Base-by-base conservation (phyloP, 805 yeast species). In the Metschnikowia reukaufii region DNA sequence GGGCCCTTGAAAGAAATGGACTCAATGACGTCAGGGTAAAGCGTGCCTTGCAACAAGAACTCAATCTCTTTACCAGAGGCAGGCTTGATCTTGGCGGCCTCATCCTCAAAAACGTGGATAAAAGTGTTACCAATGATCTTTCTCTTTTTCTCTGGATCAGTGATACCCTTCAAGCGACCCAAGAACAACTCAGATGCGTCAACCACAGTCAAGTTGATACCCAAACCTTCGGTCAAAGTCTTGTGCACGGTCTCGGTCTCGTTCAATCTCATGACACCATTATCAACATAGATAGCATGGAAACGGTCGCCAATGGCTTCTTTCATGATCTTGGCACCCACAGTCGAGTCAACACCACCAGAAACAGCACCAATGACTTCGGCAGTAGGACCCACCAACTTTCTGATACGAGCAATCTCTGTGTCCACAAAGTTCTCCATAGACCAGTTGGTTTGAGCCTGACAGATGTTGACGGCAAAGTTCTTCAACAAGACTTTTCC, bases 291-390 rank as follows among this genome's bases (percentile, higher is more conserved):
- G 62, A 94, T 91, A 49, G 99, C 99, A 64, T 94, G 99, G 86
- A 94, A 94, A 68, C 99, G 83, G 63, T 88, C 94, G 65, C 99
- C 99, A 69, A 94, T 94, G 56, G 99, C 99, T 75, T 88, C 97
- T 56, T 89, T 85, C 96, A 94, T 86, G 66, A 94, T 80, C 78
- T 92, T 94, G 56, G 99, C 97, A 57, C 97, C 99, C 51, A 94
- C 99, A 40, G 99, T 94, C 43, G 99, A 94, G 73, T 94, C 99
- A 54, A 94, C 99, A 77, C 99, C 99, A 63, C 99, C 99, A 44
- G 97, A 89, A 56, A 94, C 99, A 46, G 99, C 99, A 73, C 99
- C 99, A 64, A 94, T 94, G 55, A 94, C 99, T 74, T 94, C 98
- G 48, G 97, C 98, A 48, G 90, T 84, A 57, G 97, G 97, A 43